Conservation (phyloP, 1,284 basidiomycete genomes). For the Trichosporon sp. region DNA sequence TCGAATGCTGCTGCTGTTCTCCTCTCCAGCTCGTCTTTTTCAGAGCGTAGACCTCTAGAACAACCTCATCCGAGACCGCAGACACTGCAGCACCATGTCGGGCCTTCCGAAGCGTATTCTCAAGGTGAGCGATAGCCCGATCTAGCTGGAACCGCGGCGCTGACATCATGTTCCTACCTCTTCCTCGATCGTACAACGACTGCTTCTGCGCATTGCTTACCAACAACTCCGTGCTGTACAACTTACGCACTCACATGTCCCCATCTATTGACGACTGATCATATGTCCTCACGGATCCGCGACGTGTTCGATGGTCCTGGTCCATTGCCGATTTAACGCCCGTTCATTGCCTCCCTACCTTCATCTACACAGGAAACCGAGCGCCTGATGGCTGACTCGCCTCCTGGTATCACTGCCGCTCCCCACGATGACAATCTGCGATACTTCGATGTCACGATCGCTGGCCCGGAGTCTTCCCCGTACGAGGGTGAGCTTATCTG, state of each 20-base stretch:
- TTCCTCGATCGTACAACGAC: no score
- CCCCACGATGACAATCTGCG: constrained; percentile 97
- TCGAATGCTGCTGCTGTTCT: neutral
- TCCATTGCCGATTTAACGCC: neutral
- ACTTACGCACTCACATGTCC: no score
- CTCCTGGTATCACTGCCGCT: constrained; percentile 85
- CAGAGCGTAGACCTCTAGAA: neutral
- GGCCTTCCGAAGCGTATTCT: constrained; percentile 48
- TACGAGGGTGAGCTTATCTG: constrained; percentile 69
- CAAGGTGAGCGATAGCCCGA: constrained; percentile 33
- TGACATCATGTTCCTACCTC: neutral
- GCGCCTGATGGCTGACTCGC: constrained; percentile 87
- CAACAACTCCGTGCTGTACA: no score
- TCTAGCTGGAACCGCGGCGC: neutral
- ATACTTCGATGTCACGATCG: constrained; percentile 97
- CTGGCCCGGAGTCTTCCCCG: constrained; percentile 87
- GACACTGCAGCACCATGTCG: constrained; percentile 27
- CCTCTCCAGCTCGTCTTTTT: neutral
- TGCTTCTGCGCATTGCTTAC: neutral
- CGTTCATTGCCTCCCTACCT: neutral
- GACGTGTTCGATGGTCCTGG: neutral
- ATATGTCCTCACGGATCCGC: neutral
- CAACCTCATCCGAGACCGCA: neutral
- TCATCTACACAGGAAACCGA: constrained; percentile 77
- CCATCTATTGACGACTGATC: neutral